Evolutionary conservation across 139 green algal species (phyloP), one percentile per base, ranked within the genome.

Genomic region (Monoraphidium neglectum): DNA sequence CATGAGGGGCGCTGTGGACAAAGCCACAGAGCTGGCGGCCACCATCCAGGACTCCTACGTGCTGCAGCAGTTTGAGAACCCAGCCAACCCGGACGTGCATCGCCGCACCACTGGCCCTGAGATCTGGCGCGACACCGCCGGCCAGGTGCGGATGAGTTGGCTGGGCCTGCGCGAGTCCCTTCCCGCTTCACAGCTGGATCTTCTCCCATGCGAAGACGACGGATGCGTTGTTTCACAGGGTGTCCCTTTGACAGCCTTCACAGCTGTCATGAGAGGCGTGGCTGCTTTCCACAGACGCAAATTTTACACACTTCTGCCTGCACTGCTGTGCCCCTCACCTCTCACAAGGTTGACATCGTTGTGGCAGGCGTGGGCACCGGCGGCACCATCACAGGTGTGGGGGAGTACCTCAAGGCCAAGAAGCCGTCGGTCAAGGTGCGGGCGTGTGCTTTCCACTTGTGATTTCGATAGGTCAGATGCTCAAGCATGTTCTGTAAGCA

Each of bases 31-130:
- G 84, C 91, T 98, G 62, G 90, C 88, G 1, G 83, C 84, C 46
- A 80, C 77, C 36, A 96, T 81, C 1, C 56, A 83, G 8, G 78
- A 92, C 79, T 56, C 90, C 1, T 95, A 92, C 82, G 90, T 97
- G 21, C 85, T 97, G 60, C 91, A 98, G 87, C 94, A 98, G 86
- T 98, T 98, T 84, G 90, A 98, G 76, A 98, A 98, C 87, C 86
- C 90, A 3, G 87, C 91, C 51, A 98, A 98, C 87, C 84, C 90
- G 0, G 87, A 92, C 15, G 74, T 92, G 1, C 94, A 98, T 83
- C 83, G 82, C 30, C 63, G 75, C 18, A 97, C 92, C 4, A 95
- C 91, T 18, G 91, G 90, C 75, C 87, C 87, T 24, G 88, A 91
- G 74, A 89, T 91, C 60, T 93, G 87, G 89, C 64, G 76, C 3